Percentiles rank a stretch among this genome's conserved stretches.
phyloP scores from a whole-genome alignment of 2,329 filamentous ascomycete genomes.

The Ophiocordyceps camponoti-floridani region DNA sequence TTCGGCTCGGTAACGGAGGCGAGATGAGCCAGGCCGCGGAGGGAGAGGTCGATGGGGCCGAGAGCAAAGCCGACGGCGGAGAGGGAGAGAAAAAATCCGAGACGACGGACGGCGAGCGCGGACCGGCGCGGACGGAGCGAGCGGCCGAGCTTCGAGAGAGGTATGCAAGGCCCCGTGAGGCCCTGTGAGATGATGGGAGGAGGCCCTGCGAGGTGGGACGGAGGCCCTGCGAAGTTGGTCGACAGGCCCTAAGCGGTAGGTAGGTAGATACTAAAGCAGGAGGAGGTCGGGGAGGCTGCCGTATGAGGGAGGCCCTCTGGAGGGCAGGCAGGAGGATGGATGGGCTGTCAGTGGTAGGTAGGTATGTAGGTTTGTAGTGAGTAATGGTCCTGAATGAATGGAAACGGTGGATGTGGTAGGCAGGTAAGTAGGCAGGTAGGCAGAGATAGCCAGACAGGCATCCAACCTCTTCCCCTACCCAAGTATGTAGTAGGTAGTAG shows the following conservation, averaged over 20 bases:
- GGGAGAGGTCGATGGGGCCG: too few relatives aligned
- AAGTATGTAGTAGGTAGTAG: too few relatives aligned
- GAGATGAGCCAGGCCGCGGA: too few relatives aligned
- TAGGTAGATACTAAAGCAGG: neutral
- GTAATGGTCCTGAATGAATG: too few relatives aligned
- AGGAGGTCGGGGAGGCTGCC: neutral
- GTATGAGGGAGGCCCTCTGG: neutral
- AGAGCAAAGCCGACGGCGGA: too few relatives aligned
- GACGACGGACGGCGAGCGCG: too few relatives aligned
- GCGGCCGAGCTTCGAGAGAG: neutral
- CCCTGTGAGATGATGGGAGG: neutral
- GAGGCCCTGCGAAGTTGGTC: neutral
- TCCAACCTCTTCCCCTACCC: too few relatives aligned
- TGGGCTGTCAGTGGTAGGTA: neutral
- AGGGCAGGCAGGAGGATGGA: neutral
- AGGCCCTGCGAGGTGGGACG: neutral
- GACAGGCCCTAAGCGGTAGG: neutral
- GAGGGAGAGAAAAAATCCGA: neutral
- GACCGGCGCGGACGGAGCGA: neutral
- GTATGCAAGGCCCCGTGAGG: neutral
- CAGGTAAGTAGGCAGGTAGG: neutral
- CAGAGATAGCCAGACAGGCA: too few relatives aligned
- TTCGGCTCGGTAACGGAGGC: neutral
- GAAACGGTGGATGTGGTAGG: too few relatives aligned
- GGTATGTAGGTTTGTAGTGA: neutral